A percentile compares a stretch with the other conserved stretches of the same genome.
Conservation (phyloP, 108 stramenopile species). For the Cyclotella choctawhatcheeana region DNA sequence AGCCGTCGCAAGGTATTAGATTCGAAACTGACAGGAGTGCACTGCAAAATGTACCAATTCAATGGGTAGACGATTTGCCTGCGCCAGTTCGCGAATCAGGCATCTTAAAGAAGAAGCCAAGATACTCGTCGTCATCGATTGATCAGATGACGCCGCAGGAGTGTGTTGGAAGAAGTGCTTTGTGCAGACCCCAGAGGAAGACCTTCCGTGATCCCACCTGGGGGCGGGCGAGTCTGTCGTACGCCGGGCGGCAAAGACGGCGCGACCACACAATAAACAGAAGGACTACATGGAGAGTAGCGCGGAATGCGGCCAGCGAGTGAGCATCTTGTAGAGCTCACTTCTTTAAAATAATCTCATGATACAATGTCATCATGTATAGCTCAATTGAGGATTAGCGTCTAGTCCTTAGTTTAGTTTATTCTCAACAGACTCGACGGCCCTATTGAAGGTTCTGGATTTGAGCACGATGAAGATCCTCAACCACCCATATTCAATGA, state of each 20-base stretch:
- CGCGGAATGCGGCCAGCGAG: neutral
- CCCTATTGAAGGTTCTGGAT: no score
- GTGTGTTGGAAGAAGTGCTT: slow-evolving; percentile 8
- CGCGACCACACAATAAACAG: neutral
- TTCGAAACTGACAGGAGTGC: neutral
- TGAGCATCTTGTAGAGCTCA: neutral
- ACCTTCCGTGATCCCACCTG: no score
- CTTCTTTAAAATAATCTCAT: neutral
- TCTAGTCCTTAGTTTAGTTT: no score
- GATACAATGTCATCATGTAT: neutral
- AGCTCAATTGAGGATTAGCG: no score
- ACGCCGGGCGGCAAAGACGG: no score
- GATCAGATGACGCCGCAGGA: neutral
- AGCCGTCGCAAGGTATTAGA: slow-evolving; percentile 32
- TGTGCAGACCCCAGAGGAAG: no score
- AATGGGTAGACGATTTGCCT: neutral
- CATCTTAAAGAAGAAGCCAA: no score
- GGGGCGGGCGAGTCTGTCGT: no score
- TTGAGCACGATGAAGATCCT: no score
- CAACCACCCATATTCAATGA: no score
- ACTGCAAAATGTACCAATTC: neutral
- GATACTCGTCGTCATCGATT: neutral
- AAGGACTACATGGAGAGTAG: neutral
- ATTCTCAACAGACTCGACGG: no score
- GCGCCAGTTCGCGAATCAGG: no score